Evolutionary conservation across 2,329 filamentous ascomycete genomes (phyloP).

Genomic region (Pestalotiopsis sp.): DNA sequence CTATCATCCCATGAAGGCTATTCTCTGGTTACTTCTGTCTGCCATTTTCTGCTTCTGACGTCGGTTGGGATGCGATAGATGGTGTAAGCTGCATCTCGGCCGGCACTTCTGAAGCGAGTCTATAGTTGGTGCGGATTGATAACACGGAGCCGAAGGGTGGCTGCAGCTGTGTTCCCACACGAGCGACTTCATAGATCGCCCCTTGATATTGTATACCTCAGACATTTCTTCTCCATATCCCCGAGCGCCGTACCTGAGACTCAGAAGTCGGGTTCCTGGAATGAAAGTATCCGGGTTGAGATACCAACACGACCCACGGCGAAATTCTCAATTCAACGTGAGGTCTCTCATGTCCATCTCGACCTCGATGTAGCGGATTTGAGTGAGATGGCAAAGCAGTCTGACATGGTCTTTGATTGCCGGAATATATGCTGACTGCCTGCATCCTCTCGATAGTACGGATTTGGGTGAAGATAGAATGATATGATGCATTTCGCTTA

Average conservation of each 20-base stretch:
- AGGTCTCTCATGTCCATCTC: background rate
- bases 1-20: background rate
- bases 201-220: no score
- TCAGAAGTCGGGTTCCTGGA: no score
- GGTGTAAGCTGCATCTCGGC: background rate
- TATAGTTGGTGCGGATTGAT: background rate
- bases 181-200: no score
- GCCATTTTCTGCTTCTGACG: background rate
- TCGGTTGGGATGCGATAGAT: background rate
- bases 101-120: background rate
- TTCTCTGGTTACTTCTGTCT: background rate
- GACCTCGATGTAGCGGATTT: background rate
- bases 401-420: background rate
- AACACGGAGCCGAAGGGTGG: no score
- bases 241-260: no score
- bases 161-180: no score
- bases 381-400: background rate
- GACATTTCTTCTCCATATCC: no score
- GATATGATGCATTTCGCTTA: background rate
- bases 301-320: no score
- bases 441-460: background rate
- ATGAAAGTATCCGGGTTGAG: no score
- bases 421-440: background rate
- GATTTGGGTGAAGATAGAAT: background rate
- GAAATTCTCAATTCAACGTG: background rate